These are phyloP conservation scores for Ceratobasidium sp. DNA, from an alignment of 1,284 basidiomycete species.

Conservation along the genomic window DNA sequence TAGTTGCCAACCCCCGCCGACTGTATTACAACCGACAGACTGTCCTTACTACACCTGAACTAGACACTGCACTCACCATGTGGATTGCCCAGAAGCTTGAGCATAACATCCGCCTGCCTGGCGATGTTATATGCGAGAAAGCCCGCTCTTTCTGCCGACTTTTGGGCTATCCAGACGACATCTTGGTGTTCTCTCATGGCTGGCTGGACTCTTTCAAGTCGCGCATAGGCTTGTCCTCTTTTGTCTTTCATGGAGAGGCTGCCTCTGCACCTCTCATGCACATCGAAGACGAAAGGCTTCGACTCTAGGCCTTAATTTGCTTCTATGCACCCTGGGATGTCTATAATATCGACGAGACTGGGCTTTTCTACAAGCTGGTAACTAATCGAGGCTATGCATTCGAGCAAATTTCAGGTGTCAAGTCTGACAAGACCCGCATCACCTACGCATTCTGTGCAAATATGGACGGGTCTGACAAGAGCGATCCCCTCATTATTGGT, in stretches of 20 bases:
- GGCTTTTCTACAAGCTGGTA: slow-evolving; percentile 52
- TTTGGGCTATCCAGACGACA: not conserved
- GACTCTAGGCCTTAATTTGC: slow-evolving; percentile 8
- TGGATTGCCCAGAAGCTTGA: slow-evolving; percentile 54
- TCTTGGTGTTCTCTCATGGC: not conserved
- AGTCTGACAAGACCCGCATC: slow-evolving; percentile 46
- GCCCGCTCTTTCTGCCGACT: slow-evolving; percentile 2
- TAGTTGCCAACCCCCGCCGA: not conserved
- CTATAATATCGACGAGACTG: slow-evolving; percentile 57
- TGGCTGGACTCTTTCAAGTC: not conserved
- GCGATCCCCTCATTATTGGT: slow-evolving; percentile 52
- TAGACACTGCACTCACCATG: slow-evolving; percentile 53
- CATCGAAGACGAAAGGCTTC: slow-evolving; percentile 1
- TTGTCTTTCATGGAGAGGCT: slow-evolving; percentile 50
- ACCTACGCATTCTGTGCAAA: slow-evolving; percentile 53
- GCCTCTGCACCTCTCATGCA: not conserved
- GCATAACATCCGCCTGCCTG: not conserved
- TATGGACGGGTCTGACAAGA: slow-evolving; percentile 53
- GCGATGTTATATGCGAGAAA: slow-evolving; percentile 10
- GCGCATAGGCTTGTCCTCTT: slow-evolving; percentile 45
- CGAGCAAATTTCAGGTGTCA: slow-evolving; percentile 48
- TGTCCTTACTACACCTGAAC: slow-evolving; percentile 51
- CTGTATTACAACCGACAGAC: not conserved
- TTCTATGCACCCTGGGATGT: slow-evolving; percentile 50
- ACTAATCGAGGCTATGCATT: slow-evolving; percentile 49